Evolutionary conservation across 495 filamentous ascomycete genomes (phyloP).

Genomic region (Glarea lozoyensis): DNA sequence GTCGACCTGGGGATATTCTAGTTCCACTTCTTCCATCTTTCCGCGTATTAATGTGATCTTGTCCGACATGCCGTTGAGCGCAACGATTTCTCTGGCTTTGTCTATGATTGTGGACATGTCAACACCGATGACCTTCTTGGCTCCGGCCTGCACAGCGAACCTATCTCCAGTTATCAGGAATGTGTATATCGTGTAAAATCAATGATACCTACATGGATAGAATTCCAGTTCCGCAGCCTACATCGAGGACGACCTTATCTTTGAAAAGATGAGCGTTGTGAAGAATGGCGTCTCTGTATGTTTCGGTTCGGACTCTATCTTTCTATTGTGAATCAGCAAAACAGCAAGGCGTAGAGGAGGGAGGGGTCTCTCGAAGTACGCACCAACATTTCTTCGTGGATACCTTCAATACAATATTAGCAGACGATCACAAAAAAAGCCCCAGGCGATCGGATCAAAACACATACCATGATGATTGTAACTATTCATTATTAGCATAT

Average conservation of each 20-base stretch:
- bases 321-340: slow-evolving; percentile 47
- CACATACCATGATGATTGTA: slow-evolving; percentile 91
- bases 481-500: slow-evolving; percentile 38
- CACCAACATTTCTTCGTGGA: slow-evolving; percentile 98
- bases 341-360: slow-evolving; percentile 7
- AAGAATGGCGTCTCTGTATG: slow-evolving; percentile 94
- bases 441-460: neutral
- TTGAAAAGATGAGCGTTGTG: slow-evolving; percentile 88
- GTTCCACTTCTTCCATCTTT: slow-evolving; percentile 81
- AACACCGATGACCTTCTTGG: slow-evolving; percentile 82
- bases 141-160: slow-evolving; percentile 86
- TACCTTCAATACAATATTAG: slow-evolving; percentile 47
- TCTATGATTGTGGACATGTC: slow-evolving; percentile 92
- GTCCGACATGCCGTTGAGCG: slow-evolving; percentile 69
- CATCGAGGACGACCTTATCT: slow-evolving; percentile 84
- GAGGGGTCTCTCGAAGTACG: slow-evolving; percentile 31
- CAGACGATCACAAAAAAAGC: neutral
- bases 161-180: slow-evolving; percentile 20
- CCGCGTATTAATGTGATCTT: slow-evolving; percentile 75
- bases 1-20: slow-evolving; percentile 78
- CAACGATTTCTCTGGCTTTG: slow-evolving; percentile 76
- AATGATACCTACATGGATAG: slow-evolving; percentile 59
- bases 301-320: slow-evolving; percentile 93
- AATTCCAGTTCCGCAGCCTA: slow-evolving; percentile 89
- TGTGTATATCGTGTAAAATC: neutral